These are phyloP conservation scores for Agrocybe pediades DNA, from an alignment of 768 basidiomycete genomes.

Conservation along the genomic window DNA sequence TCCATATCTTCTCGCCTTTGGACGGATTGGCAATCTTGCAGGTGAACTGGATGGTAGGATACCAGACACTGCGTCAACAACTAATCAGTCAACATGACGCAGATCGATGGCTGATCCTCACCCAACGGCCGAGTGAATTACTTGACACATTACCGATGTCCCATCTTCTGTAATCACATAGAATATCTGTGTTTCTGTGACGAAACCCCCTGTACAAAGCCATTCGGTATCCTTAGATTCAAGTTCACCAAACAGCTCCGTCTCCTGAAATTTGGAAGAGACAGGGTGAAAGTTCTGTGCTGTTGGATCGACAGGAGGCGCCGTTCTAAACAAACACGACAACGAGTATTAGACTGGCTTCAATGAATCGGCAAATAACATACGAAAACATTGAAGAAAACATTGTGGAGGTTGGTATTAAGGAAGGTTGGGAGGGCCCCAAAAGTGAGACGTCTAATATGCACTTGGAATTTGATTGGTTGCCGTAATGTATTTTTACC, in stretches of 20 bases:
- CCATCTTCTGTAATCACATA: constrained; percentile 86
- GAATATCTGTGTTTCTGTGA: constrained; percentile 88
- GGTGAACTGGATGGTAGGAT: constrained; percentile 91
- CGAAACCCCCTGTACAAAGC: constrained; percentile 81
- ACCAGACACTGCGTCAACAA: constrained; percentile 71
- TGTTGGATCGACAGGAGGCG: constrained; percentile 58
- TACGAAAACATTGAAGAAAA: constrained; percentile 80
- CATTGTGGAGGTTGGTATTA: constrained; percentile 49
- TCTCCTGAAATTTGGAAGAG: constrained; percentile 53
- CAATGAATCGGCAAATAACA: constrained; percentile 35
- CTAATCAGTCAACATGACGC: constrained; percentile 6
- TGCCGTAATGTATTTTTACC: constrained; percentile 19
- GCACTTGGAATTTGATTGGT: constrained; percentile 4
- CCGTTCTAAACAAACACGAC: constrained; percentile 40
- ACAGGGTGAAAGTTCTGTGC: constrained; percentile 87
- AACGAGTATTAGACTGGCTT: constrained; percentile 10
- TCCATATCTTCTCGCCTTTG: constrained; percentile 78
- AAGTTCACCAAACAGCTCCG: constrained; percentile 75
- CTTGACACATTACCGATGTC: constrained; percentile 73
- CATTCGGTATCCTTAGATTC: constrained; percentile 78
- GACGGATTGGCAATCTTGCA: constrained; percentile 85
- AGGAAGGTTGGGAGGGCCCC: constrained; percentile 6
- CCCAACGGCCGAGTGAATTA: constrained; percentile 91
- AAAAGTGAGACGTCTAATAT: constrained; percentile 9
- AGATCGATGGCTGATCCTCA: constrained; percentile 38